These are phyloP conservation scores for Tetracladium setigerum DNA, from an alignment of 495 filamentous ascomycete genomes.

Conservation along the genomic window DNA sequence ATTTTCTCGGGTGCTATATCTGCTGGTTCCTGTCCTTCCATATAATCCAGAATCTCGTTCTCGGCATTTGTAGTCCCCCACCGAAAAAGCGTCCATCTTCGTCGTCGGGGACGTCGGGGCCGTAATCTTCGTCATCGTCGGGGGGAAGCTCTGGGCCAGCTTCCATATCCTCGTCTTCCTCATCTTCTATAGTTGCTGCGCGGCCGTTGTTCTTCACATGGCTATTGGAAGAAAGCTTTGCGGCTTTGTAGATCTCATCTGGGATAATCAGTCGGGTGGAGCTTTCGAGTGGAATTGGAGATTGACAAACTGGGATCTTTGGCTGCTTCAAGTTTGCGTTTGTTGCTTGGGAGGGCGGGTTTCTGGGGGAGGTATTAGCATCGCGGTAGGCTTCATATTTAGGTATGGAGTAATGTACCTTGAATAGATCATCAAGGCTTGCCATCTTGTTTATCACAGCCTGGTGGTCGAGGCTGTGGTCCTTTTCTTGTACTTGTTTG, in stretches of 20 bases:
- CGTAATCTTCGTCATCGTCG: conserved; percentile 46
- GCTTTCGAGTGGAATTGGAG: background rate
- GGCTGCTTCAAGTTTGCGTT: conserved; percentile 70
- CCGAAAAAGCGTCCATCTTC: conserved; percentile 95
- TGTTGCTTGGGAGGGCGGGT: conserved; percentile 45
- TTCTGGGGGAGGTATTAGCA: conserved; percentile 32
- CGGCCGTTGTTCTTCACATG: conserved; percentile 56
- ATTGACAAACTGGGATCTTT: conserved; percentile 58
- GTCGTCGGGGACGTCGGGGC: conserved; percentile 60
- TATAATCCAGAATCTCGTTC: conserved; percentile 80
- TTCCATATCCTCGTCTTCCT: conserved; percentile 52
- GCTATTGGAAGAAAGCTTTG: conserved; percentile 56
- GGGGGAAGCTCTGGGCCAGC: conserved; percentile 65
- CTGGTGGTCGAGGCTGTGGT: background rate
- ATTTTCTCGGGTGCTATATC: conserved; percentile 61
- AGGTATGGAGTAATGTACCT: conserved; percentile 39
- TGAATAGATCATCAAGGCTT: conserved; percentile 78
- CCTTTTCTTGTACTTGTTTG: background rate
- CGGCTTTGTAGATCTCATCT: conserved; percentile 84
- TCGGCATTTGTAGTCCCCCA: conserved; percentile 78
- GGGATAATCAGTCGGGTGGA: conserved; percentile 1
- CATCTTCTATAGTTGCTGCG: conserved; percentile 51
- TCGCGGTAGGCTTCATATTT: background rate
- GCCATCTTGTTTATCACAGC: conserved; percentile 42
- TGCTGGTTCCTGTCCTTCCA: conserved; percentile 63